Conservation (phyloP, 1,284 basidiomycete species). For the Hymenochaete sp. region DNA sequence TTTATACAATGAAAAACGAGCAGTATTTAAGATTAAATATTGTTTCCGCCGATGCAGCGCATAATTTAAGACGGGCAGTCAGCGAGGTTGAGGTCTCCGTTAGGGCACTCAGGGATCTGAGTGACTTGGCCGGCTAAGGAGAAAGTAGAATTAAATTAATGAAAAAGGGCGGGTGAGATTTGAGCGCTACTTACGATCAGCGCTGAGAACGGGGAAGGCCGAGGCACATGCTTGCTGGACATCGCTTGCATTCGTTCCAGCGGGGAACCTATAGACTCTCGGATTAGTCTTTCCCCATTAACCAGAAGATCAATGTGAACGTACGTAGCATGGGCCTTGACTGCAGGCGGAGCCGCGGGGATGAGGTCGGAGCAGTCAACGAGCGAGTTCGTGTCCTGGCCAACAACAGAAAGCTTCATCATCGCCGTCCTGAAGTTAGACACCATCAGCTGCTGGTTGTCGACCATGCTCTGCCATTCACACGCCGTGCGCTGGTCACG, state of each 20-base stretch:
- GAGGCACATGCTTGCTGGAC: conserved; percentile 12
- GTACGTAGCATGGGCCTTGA: conserved; percentile 6
- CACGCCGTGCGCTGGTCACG: conserved; percentile 19
- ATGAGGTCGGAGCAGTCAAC: conserved; percentile 19
- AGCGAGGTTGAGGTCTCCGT: neutral
- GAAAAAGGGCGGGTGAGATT: neutral
- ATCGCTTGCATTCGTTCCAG: conserved; percentile 7
- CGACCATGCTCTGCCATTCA: conserved; percentile 21
- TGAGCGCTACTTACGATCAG: conserved; percentile 9
- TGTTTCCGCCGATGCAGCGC: neutral
- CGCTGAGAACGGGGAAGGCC: conserved; percentile 13
- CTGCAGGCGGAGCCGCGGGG: conserved; percentile 1
- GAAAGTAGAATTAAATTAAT: neutral
- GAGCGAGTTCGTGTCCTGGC: conserved; percentile 21
- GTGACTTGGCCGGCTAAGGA: conserved; percentile 7
- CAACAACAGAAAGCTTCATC: conserved; percentile 27
- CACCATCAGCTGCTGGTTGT: conserved; percentile 21
- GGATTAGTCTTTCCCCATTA: neutral
- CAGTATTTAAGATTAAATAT: too few relatives aligned
- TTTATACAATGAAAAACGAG: too few relatives aligned
- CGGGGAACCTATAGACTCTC: conserved; percentile 8
- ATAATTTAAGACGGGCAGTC: conserved; percentile 7
- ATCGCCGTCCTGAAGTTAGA: conserved; percentile 26
- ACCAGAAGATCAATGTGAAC: neutral
- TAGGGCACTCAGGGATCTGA: conserved; percentile 8